Conservation (phyloP, 2,329 filamentous ascomycete species). For the Cladobotryum mycophilum region DNA sequence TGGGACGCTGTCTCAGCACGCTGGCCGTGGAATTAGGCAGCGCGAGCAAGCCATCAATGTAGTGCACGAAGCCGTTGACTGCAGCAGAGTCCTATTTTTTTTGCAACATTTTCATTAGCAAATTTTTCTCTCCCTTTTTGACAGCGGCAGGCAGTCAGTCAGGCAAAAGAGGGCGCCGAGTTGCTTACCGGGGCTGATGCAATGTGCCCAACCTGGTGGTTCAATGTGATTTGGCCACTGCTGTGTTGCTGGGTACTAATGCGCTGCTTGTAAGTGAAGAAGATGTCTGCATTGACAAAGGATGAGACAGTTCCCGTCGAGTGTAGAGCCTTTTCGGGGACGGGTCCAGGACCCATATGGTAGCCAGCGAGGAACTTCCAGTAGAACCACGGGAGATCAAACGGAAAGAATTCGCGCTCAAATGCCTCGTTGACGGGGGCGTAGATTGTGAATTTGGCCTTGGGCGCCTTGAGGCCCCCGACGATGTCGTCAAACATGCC, state of each 20-base stretch:
- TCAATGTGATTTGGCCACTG: conserved; percentile 2
- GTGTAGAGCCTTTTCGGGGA: not conserved
- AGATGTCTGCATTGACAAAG: conserved; percentile 4
- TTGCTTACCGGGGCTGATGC: too few relatives aligned
- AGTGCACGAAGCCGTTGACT: too few relatives aligned
- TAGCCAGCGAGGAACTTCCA: too few relatives aligned
- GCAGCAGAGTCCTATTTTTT: too few relatives aligned
- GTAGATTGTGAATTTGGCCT: not conserved
- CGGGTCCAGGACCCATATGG: too few relatives aligned
- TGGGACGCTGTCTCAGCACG: too few relatives aligned
- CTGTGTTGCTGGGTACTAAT: not conserved
- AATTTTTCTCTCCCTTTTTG: too few relatives aligned
- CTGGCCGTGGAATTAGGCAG: too few relatives aligned
- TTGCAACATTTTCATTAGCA: too few relatives aligned
- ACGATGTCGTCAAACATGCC: not conserved
- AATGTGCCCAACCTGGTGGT: not conserved
- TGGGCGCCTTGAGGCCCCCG: not conserved
- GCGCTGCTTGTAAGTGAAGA: conserved; percentile 4
- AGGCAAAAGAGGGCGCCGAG: too few relatives aligned
- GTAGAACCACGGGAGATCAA: not conserved
- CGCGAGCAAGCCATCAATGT: too few relatives aligned
- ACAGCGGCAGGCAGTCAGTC: too few relatives aligned
- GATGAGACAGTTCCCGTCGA: not conserved
- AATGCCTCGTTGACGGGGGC: conserved; percentile 2
- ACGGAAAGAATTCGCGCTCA: not conserved